Percentiles rank a stretch among this genome's conserved stretches.
Evolutionary conservation across 768 basidiomycete species (phyloP).

Genomic region (Leccinum aurantiacum): DNA sequence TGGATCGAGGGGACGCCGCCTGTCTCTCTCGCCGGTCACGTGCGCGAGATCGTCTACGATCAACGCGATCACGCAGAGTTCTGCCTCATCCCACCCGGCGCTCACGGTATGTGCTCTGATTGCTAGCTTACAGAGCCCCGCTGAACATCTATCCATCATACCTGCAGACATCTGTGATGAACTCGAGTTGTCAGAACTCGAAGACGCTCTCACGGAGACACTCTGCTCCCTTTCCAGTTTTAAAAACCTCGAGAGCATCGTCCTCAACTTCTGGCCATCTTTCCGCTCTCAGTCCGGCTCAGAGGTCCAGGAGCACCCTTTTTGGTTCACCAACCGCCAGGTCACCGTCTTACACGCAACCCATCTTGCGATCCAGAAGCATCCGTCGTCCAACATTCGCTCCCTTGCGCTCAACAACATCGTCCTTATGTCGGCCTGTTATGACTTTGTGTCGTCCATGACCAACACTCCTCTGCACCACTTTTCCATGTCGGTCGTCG

Average conservation of each 20-base stretch:
- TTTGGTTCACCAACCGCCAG: constrained; percentile 34
- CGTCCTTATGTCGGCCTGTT: constrained; percentile 24
- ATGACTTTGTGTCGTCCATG: constrained; percentile 30
- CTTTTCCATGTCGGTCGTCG: constrained; percentile 31
- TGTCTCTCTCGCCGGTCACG: constrained; percentile 22
- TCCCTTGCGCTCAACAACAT: constrained; percentile 30
- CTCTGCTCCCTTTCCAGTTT: constrained; percentile 23
- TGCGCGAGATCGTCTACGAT: constrained; percentile 32
- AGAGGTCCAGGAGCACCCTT: constrained; percentile 30
- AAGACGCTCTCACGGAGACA: constrained; percentile 29
- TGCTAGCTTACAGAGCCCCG: background rate
- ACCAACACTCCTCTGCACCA: constrained; percentile 29
- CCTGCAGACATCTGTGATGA: constrained; percentile 23
- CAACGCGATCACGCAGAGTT: constrained; percentile 27
- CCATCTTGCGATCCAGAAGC: constrained; percentile 20
- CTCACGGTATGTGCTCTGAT: constrained; percentile 8
- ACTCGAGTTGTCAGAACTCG: constrained; percentile 33
- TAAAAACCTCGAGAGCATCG: constrained; percentile 21
- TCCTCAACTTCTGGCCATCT: constrained; percentile 33
- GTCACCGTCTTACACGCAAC: constrained; percentile 24
- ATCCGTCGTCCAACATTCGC: constrained; percentile 14
- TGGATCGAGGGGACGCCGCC: no score
- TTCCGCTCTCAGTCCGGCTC: constrained; percentile 24
- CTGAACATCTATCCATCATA: background rate
- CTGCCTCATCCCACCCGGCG: constrained; percentile 18